Conservation (phyloP, 129 eudicot genomes). For the Chrysanthemum seticuspe region DNA sequence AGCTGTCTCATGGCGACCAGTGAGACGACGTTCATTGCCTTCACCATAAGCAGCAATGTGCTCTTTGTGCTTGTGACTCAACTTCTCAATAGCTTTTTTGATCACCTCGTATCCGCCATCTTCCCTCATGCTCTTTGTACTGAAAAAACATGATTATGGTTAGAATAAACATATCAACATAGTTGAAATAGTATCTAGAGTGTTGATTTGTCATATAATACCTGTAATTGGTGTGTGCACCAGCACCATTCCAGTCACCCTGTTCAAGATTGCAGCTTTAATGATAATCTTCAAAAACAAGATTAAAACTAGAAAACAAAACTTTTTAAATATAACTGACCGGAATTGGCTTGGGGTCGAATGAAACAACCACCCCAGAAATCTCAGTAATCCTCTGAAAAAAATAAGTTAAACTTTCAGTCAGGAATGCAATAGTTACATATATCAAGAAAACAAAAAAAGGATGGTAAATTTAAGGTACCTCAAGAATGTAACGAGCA, state of each 20-base stretch:
- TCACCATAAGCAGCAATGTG: constrained; percentile 42
- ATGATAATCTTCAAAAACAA: neutral
- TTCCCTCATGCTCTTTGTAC: constrained; percentile 41
- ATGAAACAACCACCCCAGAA: constrained; percentile 81
- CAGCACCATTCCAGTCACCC: constrained; percentile 99
- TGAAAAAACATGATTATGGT: constrained; percentile 1
- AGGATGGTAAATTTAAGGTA: constrained; percentile 13
- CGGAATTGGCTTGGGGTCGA: constrained; percentile 96
- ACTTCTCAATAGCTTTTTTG: constrained; percentile 38
- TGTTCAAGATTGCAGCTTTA: constrained; percentile 21
- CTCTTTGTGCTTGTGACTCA: constrained; percentile 38
- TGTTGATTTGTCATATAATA: neutral
- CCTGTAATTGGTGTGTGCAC: constrained; percentile 95
- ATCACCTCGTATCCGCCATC: constrained; percentile 43
- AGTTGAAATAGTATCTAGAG: neutral
- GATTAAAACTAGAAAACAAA: neutral
- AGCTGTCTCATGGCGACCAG: constrained; percentile 44
- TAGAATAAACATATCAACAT: neutral
- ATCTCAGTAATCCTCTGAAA: constrained; percentile 88
- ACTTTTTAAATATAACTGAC: constrained; percentile 36
- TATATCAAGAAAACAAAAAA: neutral
- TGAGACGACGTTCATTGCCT: constrained; percentile 42
- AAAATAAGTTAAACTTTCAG: neutral
- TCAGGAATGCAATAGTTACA: neutral
- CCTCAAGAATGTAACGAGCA: constrained; percentile 97